Conservation (phyloP, 2,329 filamentous ascomycete genomes). For the Trichoderma atrobrunneum region DNA sequence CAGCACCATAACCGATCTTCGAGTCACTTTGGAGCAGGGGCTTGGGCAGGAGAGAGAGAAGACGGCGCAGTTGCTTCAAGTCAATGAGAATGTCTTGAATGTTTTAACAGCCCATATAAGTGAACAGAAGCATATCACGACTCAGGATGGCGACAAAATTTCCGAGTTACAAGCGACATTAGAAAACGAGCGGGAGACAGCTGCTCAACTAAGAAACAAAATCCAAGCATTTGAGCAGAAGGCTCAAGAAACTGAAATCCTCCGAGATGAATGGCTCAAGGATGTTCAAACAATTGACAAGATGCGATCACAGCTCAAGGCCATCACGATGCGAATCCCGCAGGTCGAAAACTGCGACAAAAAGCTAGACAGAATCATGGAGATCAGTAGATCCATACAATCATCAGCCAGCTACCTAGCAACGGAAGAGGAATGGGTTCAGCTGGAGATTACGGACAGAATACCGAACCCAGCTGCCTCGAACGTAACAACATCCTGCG, state of each 20-base stretch:
- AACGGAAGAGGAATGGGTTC: conserved; percentile 32
- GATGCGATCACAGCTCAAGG: conserved; percentile 27
- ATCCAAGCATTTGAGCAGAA: conserved; percentile 26
- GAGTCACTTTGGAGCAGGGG: conserved; percentile 24
- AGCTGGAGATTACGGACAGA: conserved; percentile 24
- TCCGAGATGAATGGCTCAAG: conserved; percentile 29
- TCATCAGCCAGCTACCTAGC: conserved; percentile 31
- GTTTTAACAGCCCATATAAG: conserved; percentile 21
- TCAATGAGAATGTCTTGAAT: neutral
- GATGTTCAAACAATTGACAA: conserved; percentile 30
- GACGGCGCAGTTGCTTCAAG: conserved; percentile 21
- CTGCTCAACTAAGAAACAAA: conserved; percentile 22
- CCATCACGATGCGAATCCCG: conserved; percentile 26
- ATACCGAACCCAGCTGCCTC: neutral
- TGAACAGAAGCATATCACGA: conserved; percentile 24
- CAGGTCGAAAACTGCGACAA: conserved; percentile 27
- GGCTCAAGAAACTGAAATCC: conserved; percentile 21
- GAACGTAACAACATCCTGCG: neutral
- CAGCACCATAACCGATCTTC: conserved; percentile 23
- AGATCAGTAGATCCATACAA: conserved; percentile 30
- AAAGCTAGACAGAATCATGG: conserved; percentile 28
- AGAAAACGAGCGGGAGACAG: neutral
- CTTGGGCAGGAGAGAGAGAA: conserved; percentile 25
- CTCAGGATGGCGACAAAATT: neutral
- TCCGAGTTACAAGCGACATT: neutral